phyloP scores from a whole-genome alignment of 345 rosid genomes.

The Durio zibethinus region DNA sequence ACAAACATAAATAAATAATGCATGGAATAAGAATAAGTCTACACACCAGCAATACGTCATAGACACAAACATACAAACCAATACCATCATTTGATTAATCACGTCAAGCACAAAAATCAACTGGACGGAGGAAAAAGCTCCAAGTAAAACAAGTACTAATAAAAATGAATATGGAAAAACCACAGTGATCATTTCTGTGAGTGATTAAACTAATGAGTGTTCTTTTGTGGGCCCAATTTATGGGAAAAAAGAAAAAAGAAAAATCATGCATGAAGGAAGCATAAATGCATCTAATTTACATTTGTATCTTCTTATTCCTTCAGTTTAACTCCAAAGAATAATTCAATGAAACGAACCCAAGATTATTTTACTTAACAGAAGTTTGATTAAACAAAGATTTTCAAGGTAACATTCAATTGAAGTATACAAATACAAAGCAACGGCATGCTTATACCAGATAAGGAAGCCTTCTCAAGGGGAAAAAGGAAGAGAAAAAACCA shows the following conservation, averaged over 20 bases:
- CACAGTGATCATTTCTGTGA: neutral
- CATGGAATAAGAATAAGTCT: conserved; percentile 17
- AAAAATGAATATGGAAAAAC: neutral
- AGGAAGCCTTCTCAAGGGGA: neutral
- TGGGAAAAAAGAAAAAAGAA: neutral
- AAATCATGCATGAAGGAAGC: conserved; percentile 31
- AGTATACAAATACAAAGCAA: neutral
- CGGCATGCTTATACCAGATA: neutral
- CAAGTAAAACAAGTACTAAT: neutral
- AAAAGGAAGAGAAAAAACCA: neutral
- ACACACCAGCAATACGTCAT: neutral
- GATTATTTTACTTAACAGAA: neutral
- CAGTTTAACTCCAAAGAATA: conserved; percentile 2
- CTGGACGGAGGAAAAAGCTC: conserved; percentile 1
- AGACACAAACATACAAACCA: conserved; percentile 1
- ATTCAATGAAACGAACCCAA: neutral
- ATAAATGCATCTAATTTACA: conserved; percentile 22
- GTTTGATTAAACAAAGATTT: neutral
- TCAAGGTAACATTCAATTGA: neutral
- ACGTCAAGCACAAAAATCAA: conserved; percentile 13
- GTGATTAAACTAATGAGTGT: conserved; percentile 15
- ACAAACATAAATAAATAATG: neutral
- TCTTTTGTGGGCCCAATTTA: conserved; percentile 26
- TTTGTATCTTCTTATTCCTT: conserved; percentile 11
- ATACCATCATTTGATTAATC: conserved; percentile 16